Base-by-base conservation (phyloP, 208 protist species). In the Acanthamoeba lugdunensis region DNA sequence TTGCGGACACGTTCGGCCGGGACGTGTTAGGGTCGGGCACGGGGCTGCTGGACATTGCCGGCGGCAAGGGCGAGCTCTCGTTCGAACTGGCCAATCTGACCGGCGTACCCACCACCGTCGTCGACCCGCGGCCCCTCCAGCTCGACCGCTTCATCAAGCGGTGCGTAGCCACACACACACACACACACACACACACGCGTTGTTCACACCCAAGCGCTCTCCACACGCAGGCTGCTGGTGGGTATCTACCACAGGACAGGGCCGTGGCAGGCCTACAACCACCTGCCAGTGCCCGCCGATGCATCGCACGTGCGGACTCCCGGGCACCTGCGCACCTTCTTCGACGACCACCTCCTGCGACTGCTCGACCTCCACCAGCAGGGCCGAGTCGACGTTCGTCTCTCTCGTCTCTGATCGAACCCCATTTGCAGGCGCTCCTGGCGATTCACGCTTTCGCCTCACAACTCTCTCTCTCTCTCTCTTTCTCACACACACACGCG, bases 71-170 rank as follows among this genome's bases (percentile, higher is more conserved):
- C 52, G 84, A 90, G 56, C 84, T 90, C 28, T 90, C 84, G 23
- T 90, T 90, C 33, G 56, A 90, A 52, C 84, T 90, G 52, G 84
- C 58, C 52, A 90, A 90, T 56, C 84, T 90, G 33, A 71, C n/a
- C 33, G 84, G 84, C 13, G 54, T 90, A 2, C 28, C 28, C 84
- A 73, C 56, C 56, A 90, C 84, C 54, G 84, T 90, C 16, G 54
- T 90, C 16, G 84, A 90, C 56, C 84, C 84, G 25, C 84, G 84
- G 4, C 84, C 84, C 14, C 84, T 90, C 6, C 56, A 69, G 30
- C 84, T 90, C 33, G 58, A 30, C 56, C 84, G 75, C 18, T 84
- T 61, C 75, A n/a, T 7, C 45, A 84, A 84, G 45, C 14, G 73
- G 73, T 81, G 16, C 52, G 16, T 56, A 56, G 28, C 69, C 13